Evolutionary conservation across 371 early-diverging fungal genomes (phyloP).

Genomic region (Circinella minor): DNA sequence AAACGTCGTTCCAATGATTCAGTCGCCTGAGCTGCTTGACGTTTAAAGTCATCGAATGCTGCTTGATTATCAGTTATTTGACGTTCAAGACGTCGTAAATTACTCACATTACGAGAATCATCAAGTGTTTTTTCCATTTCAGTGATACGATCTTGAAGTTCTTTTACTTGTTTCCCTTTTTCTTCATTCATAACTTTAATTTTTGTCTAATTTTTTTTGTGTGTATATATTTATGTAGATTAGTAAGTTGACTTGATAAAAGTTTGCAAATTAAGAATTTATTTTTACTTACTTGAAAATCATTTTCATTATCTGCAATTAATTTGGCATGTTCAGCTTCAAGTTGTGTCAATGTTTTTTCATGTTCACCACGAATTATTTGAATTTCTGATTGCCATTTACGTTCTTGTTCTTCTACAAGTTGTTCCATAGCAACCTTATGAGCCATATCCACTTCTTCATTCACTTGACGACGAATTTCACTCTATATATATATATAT

Average conservation of each 20-base stretch:
- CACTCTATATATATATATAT: slow-evolving; percentile 2
- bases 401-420: slow-evolving; percentile 17
- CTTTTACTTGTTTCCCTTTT: neutral
- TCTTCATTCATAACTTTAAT: neutral
- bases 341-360: slow-evolving; percentile 6
- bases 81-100: slow-evolving; percentile 35
- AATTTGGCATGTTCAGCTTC: slow-evolving; percentile 5
- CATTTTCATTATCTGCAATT: neutral
- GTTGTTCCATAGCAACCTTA: slow-evolving; percentile 14
- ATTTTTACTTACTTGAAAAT: neutral
- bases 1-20: slow-evolving; percentile 41
- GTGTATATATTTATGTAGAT: neutral
- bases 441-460: slow-evolving; percentile 10
- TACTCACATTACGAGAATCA: slow-evolving; percentile 27
- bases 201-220: neutral
- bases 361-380: slow-evolving; percentile 9
- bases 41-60: slow-evolving; percentile 33
- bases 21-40: slow-evolving; percentile 24
- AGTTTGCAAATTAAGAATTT: too few relatives aligned
- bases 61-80: slow-evolving; percentile 28
- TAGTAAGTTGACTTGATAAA: too few relatives aligned
- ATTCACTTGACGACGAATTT: slow-evolving; percentile 18
- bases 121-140: slow-evolving; percentile 20
- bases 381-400: slow-evolving; percentile 15
- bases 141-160: slow-evolving; percentile 20